Conservation (phyloP, 2,329 filamentous ascomycete genomes). For the Ambrosiella cleistominuta region DNA sequence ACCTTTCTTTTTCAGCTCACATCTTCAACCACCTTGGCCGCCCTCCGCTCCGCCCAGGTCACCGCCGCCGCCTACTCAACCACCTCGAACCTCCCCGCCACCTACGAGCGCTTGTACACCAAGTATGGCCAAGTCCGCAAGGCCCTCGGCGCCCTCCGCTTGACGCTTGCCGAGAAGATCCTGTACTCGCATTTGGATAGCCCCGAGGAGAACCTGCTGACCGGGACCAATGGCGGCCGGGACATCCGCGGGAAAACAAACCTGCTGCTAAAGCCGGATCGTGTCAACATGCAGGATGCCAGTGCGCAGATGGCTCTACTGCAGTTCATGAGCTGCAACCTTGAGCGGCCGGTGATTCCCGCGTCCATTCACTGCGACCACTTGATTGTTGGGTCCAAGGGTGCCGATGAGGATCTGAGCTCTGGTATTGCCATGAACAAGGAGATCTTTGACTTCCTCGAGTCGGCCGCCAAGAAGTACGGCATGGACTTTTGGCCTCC, state of each 20-base stretch:
- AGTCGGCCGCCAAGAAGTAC: conserved; percentile 78
- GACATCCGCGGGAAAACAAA: conserved; percentile 77
- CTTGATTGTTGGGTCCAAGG: conserved; percentile 89
- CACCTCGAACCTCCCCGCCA: conserved; percentile 37
- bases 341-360: conserved; percentile 77
- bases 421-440: conserved; percentile 80
- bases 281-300: conserved; percentile 98
- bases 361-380: conserved; percentile 98
- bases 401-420: conserved; percentile 69
- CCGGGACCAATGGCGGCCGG: conserved; percentile 65
- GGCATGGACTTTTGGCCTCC: conserved; percentile 94
- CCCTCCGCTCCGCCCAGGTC: conserved; percentile 16
- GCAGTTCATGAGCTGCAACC: conserved; percentile 95
- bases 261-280: conserved; percentile 89
- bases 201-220: conserved; percentile 71
- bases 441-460: conserved; percentile 94
- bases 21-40: conserved; percentile 19
- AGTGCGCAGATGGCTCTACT: conserved; percentile 95
- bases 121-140: conserved; percentile 59
- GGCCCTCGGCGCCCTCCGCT: conserved; percentile 46
- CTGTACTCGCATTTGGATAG: conserved; percentile 89
- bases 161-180: conserved; percentile 95
- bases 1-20: conserved; percentile 12
- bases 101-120: conserved; percentile 65
- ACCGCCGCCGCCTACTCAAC: conserved; percentile 23